These are phyloP conservation scores for Schrenkiella parvula DNA, from an alignment of 345 rosid species.

Conservation along the genomic window DNA sequence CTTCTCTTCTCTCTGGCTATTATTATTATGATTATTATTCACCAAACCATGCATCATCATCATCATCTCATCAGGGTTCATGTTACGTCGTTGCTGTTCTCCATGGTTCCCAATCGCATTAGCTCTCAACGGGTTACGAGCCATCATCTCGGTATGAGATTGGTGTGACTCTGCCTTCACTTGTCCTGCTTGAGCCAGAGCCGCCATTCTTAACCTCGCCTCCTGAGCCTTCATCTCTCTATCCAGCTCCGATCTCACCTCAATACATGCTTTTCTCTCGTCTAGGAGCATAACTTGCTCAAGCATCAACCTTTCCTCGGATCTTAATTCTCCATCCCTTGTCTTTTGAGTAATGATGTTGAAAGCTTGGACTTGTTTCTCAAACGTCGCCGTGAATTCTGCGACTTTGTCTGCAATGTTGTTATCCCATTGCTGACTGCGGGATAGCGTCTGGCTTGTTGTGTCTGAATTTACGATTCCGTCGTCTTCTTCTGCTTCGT, in stretches of 20 bases:
- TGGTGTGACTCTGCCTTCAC: slow-evolving; percentile 57
- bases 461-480: slow-evolving; percentile 82
- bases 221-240: slow-evolving; percentile 77
- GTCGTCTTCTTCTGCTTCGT: slow-evolving; percentile 96
- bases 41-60: slow-evolving; percentile 75
- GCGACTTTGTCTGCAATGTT: slow-evolving; percentile 85
- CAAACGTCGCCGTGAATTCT: slow-evolving; percentile 77
- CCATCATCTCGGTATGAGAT: slow-evolving; percentile 51
- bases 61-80: slow-evolving; percentile 69
- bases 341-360: slow-evolving; percentile 68
- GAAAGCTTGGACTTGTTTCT: slow-evolving; percentile 80
- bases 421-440: slow-evolving; percentile 87
- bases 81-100: slow-evolving; percentile 54
- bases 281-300: slow-evolving; percentile 76
- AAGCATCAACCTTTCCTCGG: slow-evolving; percentile 79
- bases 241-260: slow-evolving; percentile 59
- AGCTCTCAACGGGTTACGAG: slow-evolving; percentile 61
- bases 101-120: slow-evolving; percentile 59
- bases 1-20: slow-evolving; percentile 62
- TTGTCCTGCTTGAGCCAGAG: slow-evolving; percentile 74
- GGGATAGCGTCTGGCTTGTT: slow-evolving; percentile 68
- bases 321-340: slow-evolving; percentile 56
- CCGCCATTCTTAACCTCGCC: slow-evolving; percentile 66
- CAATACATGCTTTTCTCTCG: slow-evolving; percentile 54
- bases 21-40: slow-evolving; percentile 26